These are phyloP conservation scores for Lipomyces yamadae DNA, from an alignment of 805 yeast genomes.

Conservation along the genomic window DNA sequence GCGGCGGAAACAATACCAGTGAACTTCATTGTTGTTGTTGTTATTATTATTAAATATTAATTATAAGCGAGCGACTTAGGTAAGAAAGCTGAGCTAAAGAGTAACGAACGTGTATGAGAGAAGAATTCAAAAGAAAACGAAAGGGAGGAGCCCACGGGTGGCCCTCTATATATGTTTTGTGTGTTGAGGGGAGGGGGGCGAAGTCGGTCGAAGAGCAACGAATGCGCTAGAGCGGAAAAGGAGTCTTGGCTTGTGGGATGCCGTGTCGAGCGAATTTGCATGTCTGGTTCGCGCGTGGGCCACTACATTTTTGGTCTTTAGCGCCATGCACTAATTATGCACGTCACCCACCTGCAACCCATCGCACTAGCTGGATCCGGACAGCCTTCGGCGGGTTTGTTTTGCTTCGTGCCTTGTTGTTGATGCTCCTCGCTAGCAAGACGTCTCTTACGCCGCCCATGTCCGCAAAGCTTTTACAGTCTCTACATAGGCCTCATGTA, in stretches of 20 bases:
- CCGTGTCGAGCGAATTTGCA: neutral
- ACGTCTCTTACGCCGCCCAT: neutral
- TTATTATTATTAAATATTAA: neutral
- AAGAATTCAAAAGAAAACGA: neutral
- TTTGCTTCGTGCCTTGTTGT: neutral
- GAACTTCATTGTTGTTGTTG: constrained; percentile 37
- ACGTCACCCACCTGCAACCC: neutral
- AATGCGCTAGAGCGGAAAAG: constrained; percentile 2
- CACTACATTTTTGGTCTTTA: neutral
- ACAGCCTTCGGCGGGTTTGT: neutral
- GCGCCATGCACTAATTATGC: constrained; percentile 7
- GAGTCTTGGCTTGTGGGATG: neutral
- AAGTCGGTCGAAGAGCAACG: too few species aligned
- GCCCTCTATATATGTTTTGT: constrained; percentile 16
- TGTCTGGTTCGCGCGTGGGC: constrained; percentile 3
- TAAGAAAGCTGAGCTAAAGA: constrained; percentile 13
- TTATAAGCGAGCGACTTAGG: constrained; percentile 19
- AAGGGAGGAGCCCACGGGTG: constrained; percentile 7
- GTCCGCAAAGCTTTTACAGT: constrained; percentile 7
- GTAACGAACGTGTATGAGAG: constrained; percentile 7
- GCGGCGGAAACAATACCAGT: constrained; percentile 35
- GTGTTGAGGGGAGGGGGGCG: neutral
- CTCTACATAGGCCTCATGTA: neutral
- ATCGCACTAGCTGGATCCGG: neutral
- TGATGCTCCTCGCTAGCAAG: neutral